These are phyloP conservation scores for Phytophthora multivora DNA, from an alignment of 352 stramenopile genomes.

Conservation along the genomic window DNA sequence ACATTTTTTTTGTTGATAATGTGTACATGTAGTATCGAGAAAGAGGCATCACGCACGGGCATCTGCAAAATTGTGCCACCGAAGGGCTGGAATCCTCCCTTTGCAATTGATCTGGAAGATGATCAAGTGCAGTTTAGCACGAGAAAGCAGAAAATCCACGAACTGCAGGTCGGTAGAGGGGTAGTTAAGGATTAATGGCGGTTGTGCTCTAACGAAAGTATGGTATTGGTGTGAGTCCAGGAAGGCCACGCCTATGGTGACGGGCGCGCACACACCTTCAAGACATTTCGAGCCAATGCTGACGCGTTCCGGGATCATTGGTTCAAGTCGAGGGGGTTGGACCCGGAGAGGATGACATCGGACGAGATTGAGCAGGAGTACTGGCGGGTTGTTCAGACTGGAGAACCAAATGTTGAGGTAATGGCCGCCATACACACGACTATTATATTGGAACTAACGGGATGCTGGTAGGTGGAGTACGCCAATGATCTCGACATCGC, in stretches of 20 bases:
- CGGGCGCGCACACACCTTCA: conserved; percentile 64
- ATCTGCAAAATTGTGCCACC: conserved; percentile 99
- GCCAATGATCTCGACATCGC: conserved; percentile 90
- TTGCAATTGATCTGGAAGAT: conserved; percentile 71
- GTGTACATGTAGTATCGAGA: conserved; percentile 54
- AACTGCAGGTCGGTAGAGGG: conserved; percentile 42
- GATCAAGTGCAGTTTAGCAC: conserved; percentile 85
- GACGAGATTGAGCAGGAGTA: conserved; percentile 88
- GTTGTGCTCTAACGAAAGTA: background rate
- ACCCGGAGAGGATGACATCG: conserved; percentile 50
- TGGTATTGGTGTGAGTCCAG: conserved; percentile 19
- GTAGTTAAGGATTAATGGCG: background rate
- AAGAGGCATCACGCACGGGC: conserved; percentile 69
- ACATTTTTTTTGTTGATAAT: background rate
- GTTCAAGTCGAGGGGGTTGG: conserved; percentile 43
- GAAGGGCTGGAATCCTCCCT: conserved; percentile 89
- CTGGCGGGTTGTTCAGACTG: conserved; percentile 85
- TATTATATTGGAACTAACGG: background rate
- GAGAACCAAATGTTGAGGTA: conserved; percentile 41
- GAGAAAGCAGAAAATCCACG: conserved; percentile 94
- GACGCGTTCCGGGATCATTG: conserved; percentile 63
- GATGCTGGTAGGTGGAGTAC: conserved; percentile 77
- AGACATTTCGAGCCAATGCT: conserved; percentile 65
- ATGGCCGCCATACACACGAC: background rate
- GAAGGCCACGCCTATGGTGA: conserved; percentile 73